Conservation (phyloP, 148 eudicot genomes). For the Rhododendron kiyosumense region DNA sequence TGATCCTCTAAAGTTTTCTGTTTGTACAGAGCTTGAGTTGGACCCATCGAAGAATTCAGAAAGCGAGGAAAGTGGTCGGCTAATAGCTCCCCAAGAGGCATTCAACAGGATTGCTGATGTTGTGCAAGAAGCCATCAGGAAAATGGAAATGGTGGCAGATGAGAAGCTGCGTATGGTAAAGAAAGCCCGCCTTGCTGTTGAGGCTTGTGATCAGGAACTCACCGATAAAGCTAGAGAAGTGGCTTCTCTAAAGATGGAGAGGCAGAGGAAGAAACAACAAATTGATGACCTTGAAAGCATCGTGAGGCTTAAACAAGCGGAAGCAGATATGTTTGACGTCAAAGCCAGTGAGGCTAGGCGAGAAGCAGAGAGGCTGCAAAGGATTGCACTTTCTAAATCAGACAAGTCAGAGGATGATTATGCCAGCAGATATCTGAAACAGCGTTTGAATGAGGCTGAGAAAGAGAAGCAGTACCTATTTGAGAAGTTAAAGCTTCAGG, state of each 20-base stretch:
- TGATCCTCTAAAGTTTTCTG: neutral
- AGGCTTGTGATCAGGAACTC: conserved; percentile 61
- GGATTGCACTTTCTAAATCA: conserved; percentile 49
- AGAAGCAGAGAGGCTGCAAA: conserved; percentile 60
- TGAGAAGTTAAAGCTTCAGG: conserved; percentile 57
- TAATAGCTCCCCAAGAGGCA: conserved; percentile 63
- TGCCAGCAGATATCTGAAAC: conserved; percentile 57
- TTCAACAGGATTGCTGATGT: conserved; percentile 60
- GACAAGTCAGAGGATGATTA: conserved; percentile 60
- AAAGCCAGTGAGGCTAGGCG: conserved; percentile 65
- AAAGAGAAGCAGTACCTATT: conserved; percentile 63
- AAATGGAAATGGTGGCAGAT: conserved; percentile 71
- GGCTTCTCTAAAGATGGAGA: conserved; percentile 46
- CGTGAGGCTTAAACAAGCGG: conserved; percentile 63
- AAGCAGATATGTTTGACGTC: conserved; percentile 68
- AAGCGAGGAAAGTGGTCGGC: conserved; percentile 37
- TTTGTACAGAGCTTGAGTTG: conserved; percentile 40
- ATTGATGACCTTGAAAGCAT: conserved; percentile 59
- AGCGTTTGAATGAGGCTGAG: conserved; percentile 53
- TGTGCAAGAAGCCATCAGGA: conserved; percentile 58
- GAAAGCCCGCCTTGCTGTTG: conserved; percentile 61
- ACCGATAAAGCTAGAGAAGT: conserved; percentile 59
- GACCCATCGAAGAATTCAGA: conserved; percentile 40
- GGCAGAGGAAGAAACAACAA: conserved; percentile 61
- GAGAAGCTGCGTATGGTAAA: conserved; percentile 53